A percentile compares a stretch with the other conserved stretches of the same genome.
phyloP scores from a whole-genome alignment of 768 basidiomycete genomes.

The Ramaria sp. region DNA sequence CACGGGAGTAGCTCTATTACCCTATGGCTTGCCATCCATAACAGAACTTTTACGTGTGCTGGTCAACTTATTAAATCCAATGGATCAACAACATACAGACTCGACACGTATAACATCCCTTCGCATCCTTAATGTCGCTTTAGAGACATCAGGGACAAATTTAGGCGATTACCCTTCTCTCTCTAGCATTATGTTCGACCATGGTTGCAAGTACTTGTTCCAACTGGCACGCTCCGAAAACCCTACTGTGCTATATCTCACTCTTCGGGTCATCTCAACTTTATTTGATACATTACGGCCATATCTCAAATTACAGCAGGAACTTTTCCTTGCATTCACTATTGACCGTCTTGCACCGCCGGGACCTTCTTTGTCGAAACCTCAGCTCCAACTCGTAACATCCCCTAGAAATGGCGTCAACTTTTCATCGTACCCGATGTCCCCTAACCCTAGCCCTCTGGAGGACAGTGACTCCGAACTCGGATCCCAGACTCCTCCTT shows the following conservation, averaged over 20 bases:
- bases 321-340: conserved; percentile 88
- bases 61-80: conserved; percentile 90
- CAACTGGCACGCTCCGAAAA: conserved; percentile 92
- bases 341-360: conserved; percentile 80
- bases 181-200: conserved; percentile 65
- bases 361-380: conserved; percentile 10
- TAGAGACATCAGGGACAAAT: conserved; percentile 71
- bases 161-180: conserved; percentile 75
- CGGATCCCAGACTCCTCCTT: conserved; percentile 23
- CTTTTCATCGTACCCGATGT: conserved; percentile 15
- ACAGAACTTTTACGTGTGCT: conserved; percentile 89
- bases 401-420: conserved; percentile 12
- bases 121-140: conserved; percentile 74
- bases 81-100: conserved; percentile 91
- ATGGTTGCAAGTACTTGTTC: conserved; percentile 94
- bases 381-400: conserved; percentile 1
- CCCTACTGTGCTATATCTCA: conserved; percentile 60
- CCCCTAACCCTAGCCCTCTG: conserved; percentile 46
- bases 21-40: conserved; percentile 87
- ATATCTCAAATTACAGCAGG: conserved; percentile 87
- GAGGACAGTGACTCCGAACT: conserved; percentile 35
- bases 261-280: conserved; percentile 79
- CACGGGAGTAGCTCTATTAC: conserved; percentile 3
- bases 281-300: conserved; percentile 80
- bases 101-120: conserved; percentile 87